Conservation (phyloP, 805 yeast genomes). For the Wickerhamomyces canadensis region DNA sequence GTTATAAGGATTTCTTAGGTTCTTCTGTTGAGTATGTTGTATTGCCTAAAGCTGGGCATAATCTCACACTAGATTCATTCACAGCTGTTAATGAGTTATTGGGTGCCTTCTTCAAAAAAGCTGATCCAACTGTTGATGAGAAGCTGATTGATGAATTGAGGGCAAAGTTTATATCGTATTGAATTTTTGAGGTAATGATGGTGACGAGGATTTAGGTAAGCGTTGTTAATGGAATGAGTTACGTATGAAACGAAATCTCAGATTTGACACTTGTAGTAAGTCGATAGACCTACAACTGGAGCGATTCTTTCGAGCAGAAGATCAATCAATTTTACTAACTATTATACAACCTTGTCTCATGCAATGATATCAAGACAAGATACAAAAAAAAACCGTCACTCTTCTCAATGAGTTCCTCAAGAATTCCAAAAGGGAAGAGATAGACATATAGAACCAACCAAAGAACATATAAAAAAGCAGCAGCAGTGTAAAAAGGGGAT, state of each 20-base stretch:
- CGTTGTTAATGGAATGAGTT: too few species aligned
- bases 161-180: not conserved
- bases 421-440: not conserved
- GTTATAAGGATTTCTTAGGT: conserved; percentile 18
- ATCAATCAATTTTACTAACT: not conserved
- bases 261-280: too few species aligned
- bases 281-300: too few species aligned
- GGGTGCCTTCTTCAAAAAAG: conserved; percentile 1
- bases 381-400: too few species aligned
- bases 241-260: too few species aligned
- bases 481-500: not conserved
- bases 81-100: conserved; percentile 11
- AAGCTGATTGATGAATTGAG: not conserved
- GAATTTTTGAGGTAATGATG: not conserved
- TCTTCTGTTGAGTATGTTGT: conserved; percentile 10
- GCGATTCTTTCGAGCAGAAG: too few species aligned
- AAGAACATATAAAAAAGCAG: not conserved
- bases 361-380: too few species aligned
- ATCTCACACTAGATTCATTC: conserved; percentile 15
- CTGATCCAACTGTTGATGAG: not conserved
- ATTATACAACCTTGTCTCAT: too few species aligned
- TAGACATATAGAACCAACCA: too few species aligned
- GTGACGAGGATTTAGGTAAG: too few species aligned
- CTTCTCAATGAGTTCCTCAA: too few species aligned
- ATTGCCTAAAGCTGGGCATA: conserved; percentile 19